A percentile compares a stretch with the other conserved stretches of the same genome.
Evolutionary conservation across 2,329 filamentous ascomycete species (phyloP).

Genomic region (Scedosporium apiospermum): DNA sequence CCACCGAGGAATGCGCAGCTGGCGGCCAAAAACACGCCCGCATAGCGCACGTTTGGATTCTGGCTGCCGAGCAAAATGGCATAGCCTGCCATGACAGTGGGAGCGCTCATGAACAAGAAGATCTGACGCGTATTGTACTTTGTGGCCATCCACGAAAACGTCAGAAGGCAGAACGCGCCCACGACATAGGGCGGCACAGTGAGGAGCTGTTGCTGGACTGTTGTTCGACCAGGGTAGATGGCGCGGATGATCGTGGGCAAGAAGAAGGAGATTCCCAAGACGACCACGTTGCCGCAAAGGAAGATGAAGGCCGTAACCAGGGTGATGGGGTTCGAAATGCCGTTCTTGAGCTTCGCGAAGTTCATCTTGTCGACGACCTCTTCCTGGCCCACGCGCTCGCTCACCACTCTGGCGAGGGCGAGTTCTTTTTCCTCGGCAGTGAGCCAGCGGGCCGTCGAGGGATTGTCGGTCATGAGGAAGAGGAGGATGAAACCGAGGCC

Average conservation of each 20-base stretch:
- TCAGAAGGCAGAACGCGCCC: conserved; percentile 12
- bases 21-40: conserved; percentile 35
- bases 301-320: conserved; percentile 13
- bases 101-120: conserved; percentile 12
- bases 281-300: conserved; percentile 8
- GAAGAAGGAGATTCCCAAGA: conserved; percentile 33
- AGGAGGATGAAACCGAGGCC: conserved; percentile 37
- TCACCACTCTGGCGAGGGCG: conserved; percentile 31
- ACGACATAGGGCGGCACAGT: conserved; percentile 17
- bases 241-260: conserved; percentile 17
- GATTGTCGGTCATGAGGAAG: conserved; percentile 51
- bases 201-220: conserved; percentile 17
- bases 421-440: conserved; percentile 49
- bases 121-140: conserved; percentile 12
- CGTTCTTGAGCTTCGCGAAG: conserved; percentile 44
- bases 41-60: conserved; percentile 34
- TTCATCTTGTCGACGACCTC: conserved; percentile 50
- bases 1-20: conserved; percentile 51
- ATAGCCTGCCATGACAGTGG: conserved; percentile 29
- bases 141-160: conserved; percentile 12
- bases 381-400: conserved; percentile 35
- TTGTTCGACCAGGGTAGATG: conserved; percentile 19
- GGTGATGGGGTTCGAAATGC: conserved; percentile 34
- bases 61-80: conserved; percentile 26
- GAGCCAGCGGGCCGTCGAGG: conserved; percentile 40